Evolutionary conservation across 139 green algal species (phyloP).

Genomic region (Picochlorum sp.): DNA sequence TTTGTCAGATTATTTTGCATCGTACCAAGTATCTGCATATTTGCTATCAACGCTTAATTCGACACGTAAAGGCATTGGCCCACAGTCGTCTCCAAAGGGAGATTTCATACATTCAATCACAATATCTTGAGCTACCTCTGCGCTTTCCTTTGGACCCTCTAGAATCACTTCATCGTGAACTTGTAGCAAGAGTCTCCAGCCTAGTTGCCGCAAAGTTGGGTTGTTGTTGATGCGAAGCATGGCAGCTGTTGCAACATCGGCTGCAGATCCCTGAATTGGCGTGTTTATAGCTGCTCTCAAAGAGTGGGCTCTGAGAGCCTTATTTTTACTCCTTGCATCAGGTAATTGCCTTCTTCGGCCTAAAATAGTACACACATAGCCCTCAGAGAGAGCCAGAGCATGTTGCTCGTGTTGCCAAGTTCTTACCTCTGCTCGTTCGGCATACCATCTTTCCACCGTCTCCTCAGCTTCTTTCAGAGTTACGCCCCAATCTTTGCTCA

Average conservation of each 20-base stretch:
- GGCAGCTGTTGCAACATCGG: slow-evolving; percentile 85
- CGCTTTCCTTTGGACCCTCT: slow-evolving; percentile 76
- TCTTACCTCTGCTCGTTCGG: slow-evolving; percentile 57
- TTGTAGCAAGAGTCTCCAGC: slow-evolving; percentile 90
- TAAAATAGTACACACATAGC: slow-evolving; percentile 78
- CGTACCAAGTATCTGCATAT: slow-evolving; percentile 87
- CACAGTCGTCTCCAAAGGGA: slow-evolving; percentile 53
- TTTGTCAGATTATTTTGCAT: slow-evolving; percentile 75
- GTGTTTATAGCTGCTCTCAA: slow-evolving; percentile 96
- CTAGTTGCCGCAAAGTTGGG: slow-evolving; percentile 54
- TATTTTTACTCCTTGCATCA: slow-evolving; percentile 32
- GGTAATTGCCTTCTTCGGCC: slow-evolving; percentile 73
- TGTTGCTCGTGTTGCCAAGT: slow-evolving; percentile 70
- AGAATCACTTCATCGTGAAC: slow-evolving; percentile 98
- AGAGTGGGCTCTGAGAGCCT: slow-evolving; percentile 26
- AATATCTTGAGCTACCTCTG: slow-evolving; percentile 53
- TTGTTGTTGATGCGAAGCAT: slow-evolving; percentile 81
- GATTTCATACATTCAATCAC: slow-evolving; percentile 80
- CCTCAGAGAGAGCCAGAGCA: slow-evolving; percentile 30
- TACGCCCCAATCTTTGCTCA: slow-evolving; percentile 85
- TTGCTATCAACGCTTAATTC: slow-evolving; percentile 85
- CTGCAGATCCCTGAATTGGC: slow-evolving; percentile 90
- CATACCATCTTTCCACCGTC: slow-evolving; percentile 83
- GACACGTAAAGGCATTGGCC: slow-evolving; percentile 59
- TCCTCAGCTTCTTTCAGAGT: slow-evolving; percentile 72